Evolutionary conservation across 768 basidiomycete genomes (phyloP), one percentile per base, ranked within the genome.

Genomic region (Astraeus odoratus): DNA sequence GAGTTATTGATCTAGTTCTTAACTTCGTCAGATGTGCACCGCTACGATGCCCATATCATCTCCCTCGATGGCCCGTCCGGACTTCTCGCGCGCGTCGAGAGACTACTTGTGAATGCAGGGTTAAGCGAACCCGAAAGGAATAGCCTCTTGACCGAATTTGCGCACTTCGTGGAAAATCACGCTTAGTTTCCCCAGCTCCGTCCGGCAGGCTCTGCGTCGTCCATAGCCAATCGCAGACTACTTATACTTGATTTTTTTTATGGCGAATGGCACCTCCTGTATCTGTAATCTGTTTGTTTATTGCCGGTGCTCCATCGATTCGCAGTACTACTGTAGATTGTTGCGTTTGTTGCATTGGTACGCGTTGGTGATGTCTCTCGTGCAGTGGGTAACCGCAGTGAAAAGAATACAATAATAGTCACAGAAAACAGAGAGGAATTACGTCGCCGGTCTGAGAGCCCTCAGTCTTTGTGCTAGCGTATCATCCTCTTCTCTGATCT

Each of bases 401-500:
- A 29, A 29, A 31, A 12, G 30, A 13, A 31, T 31, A 31, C 5
- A 12, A n/a, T n/a, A n/a, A n/a, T n/a, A n/a, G n/a, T n/a, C n/a
- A n/a, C n/a, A n/a, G n/a, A n/a, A n/a, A 31, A 31, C 30, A 12
- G 30, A n/a, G 30, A n/a, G 4, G 5, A n/a, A 43, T 60, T 66
- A 88, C 52, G 77, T 74, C 3, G 85, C 81, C 9, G 92, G 91
- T 52, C 93, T 72, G 52, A 98, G 68, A 1, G 95, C 94, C 50
- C 95, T 75, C 60, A 97, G 65, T 54, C 96, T 74, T 57, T 94
- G 87, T 2, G 86, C 95, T 45, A 99, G 70, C 64, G 76, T 78
- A 34, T 71, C 71, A 53, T 93, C 91, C 64, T 92, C 90, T 58
- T 93, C 84, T 18, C 79, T 73, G 40, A 80, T 56, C 35, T 67